These are phyloP conservation scores for Phialocephala sp. DNA, from an alignment of 2,329 filamentous ascomycete genomes.

Conservation along the genomic window DNA sequence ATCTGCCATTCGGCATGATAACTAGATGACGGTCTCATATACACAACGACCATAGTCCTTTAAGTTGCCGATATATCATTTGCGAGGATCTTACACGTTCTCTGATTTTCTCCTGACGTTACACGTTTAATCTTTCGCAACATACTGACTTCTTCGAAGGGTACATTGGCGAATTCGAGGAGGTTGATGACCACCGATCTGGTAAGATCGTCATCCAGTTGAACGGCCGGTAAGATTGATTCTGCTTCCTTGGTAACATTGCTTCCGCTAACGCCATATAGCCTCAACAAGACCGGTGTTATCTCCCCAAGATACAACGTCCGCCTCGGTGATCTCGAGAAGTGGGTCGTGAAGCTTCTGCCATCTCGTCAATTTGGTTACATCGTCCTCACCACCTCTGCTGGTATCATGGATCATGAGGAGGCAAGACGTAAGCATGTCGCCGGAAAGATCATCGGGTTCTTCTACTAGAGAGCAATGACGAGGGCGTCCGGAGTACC, in stretches of 20 bases:
- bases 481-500: slow-evolving; percentile 39
- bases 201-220: slow-evolving; percentile 99
- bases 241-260: neutral
- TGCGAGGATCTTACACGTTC: slow-evolving; percentile 98
- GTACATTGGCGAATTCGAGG: slow-evolving; percentile 99
- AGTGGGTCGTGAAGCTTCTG: slow-evolving; percentile 99
- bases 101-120: slow-evolving; percentile 77
- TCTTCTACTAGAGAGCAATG: slow-evolving; percentile 82
- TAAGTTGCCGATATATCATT: slow-evolving; percentile 99
- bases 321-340: slow-evolving; percentile 96
- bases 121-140: slow-evolving; percentile 95
- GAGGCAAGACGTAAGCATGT: slow-evolving; percentile 99
- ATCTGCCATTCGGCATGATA: slow-evolving; percentile 87
- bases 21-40: slow-evolving; percentile 95
- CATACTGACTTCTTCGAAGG: slow-evolving; percentile 76
- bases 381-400: slow-evolving; percentile 98
- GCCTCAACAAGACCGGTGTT: slow-evolving; percentile 98
- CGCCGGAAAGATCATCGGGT: slow-evolving; percentile 98
- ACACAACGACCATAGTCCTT: slow-evolving; percentile 94
- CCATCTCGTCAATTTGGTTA: slow-evolving; percentile 99
- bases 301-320: slow-evolving; percentile 99
- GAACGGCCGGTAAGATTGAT: slow-evolving; percentile 76
- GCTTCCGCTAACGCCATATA: slow-evolving; percentile 37
- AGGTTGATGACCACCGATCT: slow-evolving; percentile 98
- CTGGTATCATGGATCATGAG: slow-evolving; percentile 99